Evolutionary conservation across 2,329 filamentous ascomycete species (phyloP), one percentile per base, ranked within the genome.

Genomic region (Penicillium sp.): DNA sequence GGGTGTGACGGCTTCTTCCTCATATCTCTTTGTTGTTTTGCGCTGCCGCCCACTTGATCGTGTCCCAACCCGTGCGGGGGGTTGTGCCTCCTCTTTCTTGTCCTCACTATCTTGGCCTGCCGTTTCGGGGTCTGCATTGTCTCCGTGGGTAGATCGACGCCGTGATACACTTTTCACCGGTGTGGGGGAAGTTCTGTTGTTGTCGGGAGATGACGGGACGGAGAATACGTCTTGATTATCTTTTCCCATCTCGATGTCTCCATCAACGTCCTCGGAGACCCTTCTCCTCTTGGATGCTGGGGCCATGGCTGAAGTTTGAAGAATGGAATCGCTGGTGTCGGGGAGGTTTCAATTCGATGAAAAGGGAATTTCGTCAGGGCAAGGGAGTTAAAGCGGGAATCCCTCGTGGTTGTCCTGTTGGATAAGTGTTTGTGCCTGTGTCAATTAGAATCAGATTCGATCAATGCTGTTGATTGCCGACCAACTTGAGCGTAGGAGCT

Each of bases 211-310:
- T 6, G 55, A 55, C 6, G 61, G 57, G 3, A 43, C 42, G 1
- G 67, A 63, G 15, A 53, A 56, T 9, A 52, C 45, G 12, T 64
- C 63, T 25, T 62, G 55, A n/a, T 52, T 35, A 15, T 59, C 53
- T 15, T 64, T 65, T 44, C 61, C 61, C 71, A 73, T 73, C 31
- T 61, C 58, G n/a, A 63, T 58, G 47, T 75, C 73, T 35, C 70
- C 72, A 47, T 73, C 71, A 39, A 59, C 59, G 39, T 73, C 72
- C 9, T 65, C 66, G 47, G 70, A 75, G 35, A 76, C 68, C 53
- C 71, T 72, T 58, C 74, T 73, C 51, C 73, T 66, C 59, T 77
- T 77, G 25, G 66, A 62, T 21, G 71, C 66, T 33, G 70, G 71
- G n/a, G 69, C 61, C 73, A 75, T 75, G 39, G 31, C 58, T 58